Percentiles rank a stretch among this genome's conserved stretches.
Conservation (phyloP, 495 filamentous ascomycete species). For the Chaetomidium leptoderma region DNA sequence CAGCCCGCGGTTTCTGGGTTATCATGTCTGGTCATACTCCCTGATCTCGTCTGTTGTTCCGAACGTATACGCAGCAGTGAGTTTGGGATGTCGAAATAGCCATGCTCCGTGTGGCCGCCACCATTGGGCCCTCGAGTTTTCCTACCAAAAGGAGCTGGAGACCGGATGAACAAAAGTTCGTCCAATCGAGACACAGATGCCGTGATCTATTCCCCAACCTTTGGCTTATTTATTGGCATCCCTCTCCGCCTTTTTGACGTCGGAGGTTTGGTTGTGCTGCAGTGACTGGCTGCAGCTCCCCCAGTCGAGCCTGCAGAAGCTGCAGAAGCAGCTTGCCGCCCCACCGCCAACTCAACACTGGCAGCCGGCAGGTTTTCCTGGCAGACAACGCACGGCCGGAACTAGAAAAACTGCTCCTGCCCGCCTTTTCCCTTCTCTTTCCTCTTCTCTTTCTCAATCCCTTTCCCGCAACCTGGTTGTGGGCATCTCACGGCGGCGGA, state of each 20-base stretch:
- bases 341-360: slow-evolving; percentile 32
- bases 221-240: not conserved
- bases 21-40: too few relatives aligned
- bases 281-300: slow-evolving; percentile 4
- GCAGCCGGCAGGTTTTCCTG: slow-evolving; percentile 15
- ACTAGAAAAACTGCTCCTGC: slow-evolving; percentile 15
- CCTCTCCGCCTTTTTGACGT: slow-evolving; percentile 13
- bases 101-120: too few relatives aligned
- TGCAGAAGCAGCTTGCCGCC: slow-evolving; percentile 20
- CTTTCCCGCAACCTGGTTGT: slow-evolving; percentile 1
- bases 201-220: not conserved
- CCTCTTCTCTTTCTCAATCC: not conserved
- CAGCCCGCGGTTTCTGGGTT: too few relatives aligned
- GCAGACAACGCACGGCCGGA: not conserved
- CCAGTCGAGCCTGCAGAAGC: slow-evolving; percentile 11
- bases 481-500: not conserved
- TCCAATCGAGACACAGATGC: not conserved
- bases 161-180: not conserved
- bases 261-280: not conserved
- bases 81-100: too few relatives aligned
- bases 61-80: too few relatives aligned
- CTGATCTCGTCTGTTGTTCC: too few relatives aligned
- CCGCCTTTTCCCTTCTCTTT: slow-evolving; percentile 4
- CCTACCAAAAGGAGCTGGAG: too few relatives aligned
- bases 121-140: too few relatives aligned